These are phyloP conservation scores for Candida silvicultrix DNA, from an alignment of 805 yeast genomes.

Conservation along the genomic window DNA sequence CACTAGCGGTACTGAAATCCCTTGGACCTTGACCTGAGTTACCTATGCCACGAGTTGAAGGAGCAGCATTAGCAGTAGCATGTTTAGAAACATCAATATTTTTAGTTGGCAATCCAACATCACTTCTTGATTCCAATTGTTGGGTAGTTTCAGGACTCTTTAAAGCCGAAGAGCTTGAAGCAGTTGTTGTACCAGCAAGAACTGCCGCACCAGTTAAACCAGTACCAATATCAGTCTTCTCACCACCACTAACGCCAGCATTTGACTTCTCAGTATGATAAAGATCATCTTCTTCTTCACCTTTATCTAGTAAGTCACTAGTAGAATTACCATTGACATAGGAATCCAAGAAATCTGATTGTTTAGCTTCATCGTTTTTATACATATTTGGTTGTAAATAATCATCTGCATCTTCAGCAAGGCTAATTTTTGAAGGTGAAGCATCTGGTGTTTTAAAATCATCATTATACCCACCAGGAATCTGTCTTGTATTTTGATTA, in stretches of 20 bases:
- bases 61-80: slow-evolving; percentile 1
- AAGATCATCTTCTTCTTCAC: slow-evolving; percentile 5
- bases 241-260: background rate
- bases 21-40: background rate
- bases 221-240: background rate
- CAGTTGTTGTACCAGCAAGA: background rate
- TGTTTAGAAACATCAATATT: slow-evolving; percentile 2
- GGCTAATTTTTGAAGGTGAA: background rate
- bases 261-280: too few species aligned
- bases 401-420: slow-evolving; percentile 7
- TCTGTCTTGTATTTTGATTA: background rate
- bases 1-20: slow-evolving; percentile 18
- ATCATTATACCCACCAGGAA: background rate
- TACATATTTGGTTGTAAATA: slow-evolving; percentile 3
- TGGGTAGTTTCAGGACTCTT: slow-evolving; percentile 7
- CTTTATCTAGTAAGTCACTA: slow-evolving; percentile 7
- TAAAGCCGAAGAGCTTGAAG: slow-evolving; percentile 11
- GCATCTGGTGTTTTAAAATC: slow-evolving; percentile 9
- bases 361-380: slow-evolving; percentile 9
- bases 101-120: slow-evolving; percentile 1
- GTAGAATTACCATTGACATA: slow-evolving; percentile 15
- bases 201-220: slow-evolving; percentile 1
- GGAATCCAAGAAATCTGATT: slow-evolving; percentile 24
- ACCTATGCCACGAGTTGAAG: slow-evolving; percentile 2
- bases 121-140: slow-evolving; percentile 7